Conservation (phyloP, 2,329 filamentous ascomycete genomes). For the Sarocladium brachiariae region DNA sequence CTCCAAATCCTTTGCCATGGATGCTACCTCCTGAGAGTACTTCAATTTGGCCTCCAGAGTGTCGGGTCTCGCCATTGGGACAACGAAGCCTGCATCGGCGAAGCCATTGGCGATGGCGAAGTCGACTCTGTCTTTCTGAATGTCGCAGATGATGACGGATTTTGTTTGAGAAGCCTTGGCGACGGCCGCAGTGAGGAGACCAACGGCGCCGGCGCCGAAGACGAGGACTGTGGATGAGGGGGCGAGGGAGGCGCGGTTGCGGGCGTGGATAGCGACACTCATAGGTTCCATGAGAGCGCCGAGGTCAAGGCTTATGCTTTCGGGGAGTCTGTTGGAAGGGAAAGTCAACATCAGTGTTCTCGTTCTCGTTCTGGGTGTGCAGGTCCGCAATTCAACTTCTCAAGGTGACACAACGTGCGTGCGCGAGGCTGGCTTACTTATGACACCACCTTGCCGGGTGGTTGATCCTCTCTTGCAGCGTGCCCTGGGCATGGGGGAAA, state of each 20-base stretch:
- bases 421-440: no score
- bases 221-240: constrained; percentile 40
- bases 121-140: constrained; percentile 47
- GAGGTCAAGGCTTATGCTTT: constrained; percentile 38
- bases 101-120: constrained; percentile 52
- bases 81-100: constrained; percentile 44
- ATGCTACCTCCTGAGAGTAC: constrained; percentile 43
- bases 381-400: no score
- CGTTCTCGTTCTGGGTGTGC: no score
- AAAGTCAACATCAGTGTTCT: no score
- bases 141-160: constrained; percentile 47
- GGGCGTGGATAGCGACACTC: constrained; percentile 52
- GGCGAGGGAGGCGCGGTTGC: constrained; percentile 36
- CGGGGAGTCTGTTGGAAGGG: constrained; percentile 34
- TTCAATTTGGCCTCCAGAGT: constrained; percentile 46
- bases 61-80: constrained; percentile 41
- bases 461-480: constrained; percentile 49
- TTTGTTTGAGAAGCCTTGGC: constrained; percentile 37
- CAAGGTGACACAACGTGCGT: no score
- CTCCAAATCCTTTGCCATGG: constrained; percentile 29
- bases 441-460: constrained; percentile 52
- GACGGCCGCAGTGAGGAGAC: constrained; percentile 54
- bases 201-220: constrained; percentile 55
- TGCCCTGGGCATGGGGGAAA: constrained; percentile 51
- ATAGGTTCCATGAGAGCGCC: constrained; percentile 55